Evolutionary conservation across 2,329 filamentous ascomycete genomes (phyloP).

Genomic region (Basipetospora chlamydospora): DNA sequence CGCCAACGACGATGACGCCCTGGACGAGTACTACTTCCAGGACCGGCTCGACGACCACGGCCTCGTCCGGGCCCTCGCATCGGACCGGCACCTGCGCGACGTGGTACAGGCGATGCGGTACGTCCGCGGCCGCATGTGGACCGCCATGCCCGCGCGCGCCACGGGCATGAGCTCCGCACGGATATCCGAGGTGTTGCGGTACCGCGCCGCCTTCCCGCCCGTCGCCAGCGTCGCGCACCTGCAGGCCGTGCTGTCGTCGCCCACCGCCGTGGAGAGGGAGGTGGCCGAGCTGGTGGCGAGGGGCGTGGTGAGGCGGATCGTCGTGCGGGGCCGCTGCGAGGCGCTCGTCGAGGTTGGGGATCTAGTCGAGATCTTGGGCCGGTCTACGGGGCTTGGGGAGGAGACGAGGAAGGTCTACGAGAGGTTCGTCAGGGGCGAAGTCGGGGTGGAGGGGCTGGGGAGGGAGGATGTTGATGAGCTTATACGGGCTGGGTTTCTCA

Average conservation of each 20-base stretch:
- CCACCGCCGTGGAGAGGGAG: conserved; percentile 53
- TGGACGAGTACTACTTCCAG: conserved; percentile 18
- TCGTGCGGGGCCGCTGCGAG: conserved; percentile 48
- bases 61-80: conserved; percentile 36
- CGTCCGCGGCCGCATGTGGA: conserved; percentile 49
- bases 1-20: conserved; percentile 10
- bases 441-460: conserved; percentile 16
- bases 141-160: conserved; percentile 38
- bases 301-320: conserved; percentile 45
- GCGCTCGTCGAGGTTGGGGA: conserved; percentile 44
- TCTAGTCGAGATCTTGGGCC: conserved; percentile 33
- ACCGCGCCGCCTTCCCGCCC: conserved; percentile 42
- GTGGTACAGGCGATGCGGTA: conserved; percentile 51
- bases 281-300: conserved; percentile 42
- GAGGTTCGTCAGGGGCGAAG: conserved; percentile 33
- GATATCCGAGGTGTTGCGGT: conserved; percentile 49
- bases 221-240: conserved; percentile 53
- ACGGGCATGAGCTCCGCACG: conserved; percentile 50
- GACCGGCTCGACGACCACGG: conserved; percentile 43
- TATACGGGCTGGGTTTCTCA: conserved; percentile 53
- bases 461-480: conserved; percentile 38
- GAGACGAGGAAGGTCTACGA: conserved; percentile 36
- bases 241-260: conserved; percentile 44
- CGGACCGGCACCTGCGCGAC: conserved; percentile 42
- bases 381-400: conserved; percentile 20